These are phyloP conservation scores for Dryadomyces sulphureus DNA, from an alignment of 2,329 filamentous ascomycete genomes.

Conservation along the genomic window DNA sequence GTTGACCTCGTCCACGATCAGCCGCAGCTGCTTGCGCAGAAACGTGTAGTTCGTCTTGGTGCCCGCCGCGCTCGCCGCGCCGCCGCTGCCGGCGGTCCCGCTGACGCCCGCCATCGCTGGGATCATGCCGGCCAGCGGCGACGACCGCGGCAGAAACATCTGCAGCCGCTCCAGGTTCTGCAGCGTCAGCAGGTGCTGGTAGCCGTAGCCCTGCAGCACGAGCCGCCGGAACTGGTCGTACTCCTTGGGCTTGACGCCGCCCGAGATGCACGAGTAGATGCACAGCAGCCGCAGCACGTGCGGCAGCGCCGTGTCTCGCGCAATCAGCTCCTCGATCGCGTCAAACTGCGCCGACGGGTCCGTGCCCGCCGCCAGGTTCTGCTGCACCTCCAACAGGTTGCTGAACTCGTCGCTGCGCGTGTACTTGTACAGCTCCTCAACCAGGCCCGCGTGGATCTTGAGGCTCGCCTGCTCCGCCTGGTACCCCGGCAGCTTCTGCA, in stretches of 20 bases:
- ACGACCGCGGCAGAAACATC: constrained; percentile 63
- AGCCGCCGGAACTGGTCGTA: constrained; percentile 79
- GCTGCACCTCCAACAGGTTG: constrained; percentile 80
- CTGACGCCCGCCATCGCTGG: constrained; percentile 37
- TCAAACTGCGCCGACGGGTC: constrained; percentile 85
- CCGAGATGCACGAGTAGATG: constrained; percentile 79
- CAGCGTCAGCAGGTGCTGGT: constrained; percentile 85
- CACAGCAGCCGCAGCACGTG: constrained; percentile 76
- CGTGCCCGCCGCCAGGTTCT: constrained; percentile 81
- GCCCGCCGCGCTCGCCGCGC: constrained; percentile 34
- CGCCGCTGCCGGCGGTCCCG: constrained; percentile 28
- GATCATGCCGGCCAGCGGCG: constrained; percentile 67
- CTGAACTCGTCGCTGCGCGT: constrained; percentile 84
- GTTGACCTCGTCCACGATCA: constrained; percentile 93
- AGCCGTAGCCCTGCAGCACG: constrained; percentile 83
- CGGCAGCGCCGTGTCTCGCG: constrained; percentile 66
- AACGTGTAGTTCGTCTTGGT: constrained; percentile 83
- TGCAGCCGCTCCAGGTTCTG: constrained; percentile 80
- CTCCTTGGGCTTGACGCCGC: constrained; percentile 77
- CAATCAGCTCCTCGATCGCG: constrained; percentile 85
- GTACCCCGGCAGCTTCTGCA: constrained; percentile 81
- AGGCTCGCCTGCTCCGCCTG: constrained; percentile 87
- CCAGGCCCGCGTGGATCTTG: constrained; percentile 81
- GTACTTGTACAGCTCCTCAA: constrained; percentile 89
- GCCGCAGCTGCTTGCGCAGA: constrained; percentile 67